These are phyloP conservation scores for Lepidium sativum DNA, from an alignment of 345 rosid genomes.

Conservation along the genomic window DNA sequence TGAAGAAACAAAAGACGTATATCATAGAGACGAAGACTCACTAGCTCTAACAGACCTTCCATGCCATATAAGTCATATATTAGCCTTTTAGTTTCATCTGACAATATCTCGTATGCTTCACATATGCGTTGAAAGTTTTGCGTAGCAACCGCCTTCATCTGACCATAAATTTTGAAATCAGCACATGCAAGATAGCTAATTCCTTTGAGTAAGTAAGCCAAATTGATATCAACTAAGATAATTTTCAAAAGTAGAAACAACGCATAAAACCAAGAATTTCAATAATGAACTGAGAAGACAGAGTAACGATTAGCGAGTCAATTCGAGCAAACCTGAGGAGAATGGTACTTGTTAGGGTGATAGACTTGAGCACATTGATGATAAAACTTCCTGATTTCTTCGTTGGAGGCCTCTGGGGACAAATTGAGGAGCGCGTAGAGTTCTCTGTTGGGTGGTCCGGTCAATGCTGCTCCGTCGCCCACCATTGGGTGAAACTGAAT, in stretches of 20 bases:
- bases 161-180: conserved; percentile 8
- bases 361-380: conserved; percentile 98
- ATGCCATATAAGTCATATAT: conserved; percentile 90
- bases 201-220: not conserved
- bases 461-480: conserved; percentile 20
- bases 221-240: not conserved
- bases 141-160: conserved; percentile 91
- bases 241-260: not conserved
- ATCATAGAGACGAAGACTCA: no score
- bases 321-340: conserved; percentile 41
- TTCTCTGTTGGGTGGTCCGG: conserved; percentile 50
- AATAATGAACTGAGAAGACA: not conserved
- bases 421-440: conserved; percentile 82
- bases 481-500: conserved; percentile 10
- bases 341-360: conserved; percentile 91
- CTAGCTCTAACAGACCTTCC: no score
- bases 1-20: no score
- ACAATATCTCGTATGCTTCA: conserved; percentile 81
- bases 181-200: not conserved
- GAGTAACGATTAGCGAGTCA: not conserved
- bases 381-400: conserved; percentile 81
- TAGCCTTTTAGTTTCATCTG: conserved; percentile 72
- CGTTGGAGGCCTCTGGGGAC: conserved; percentile 87
- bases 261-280: no score
- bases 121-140: conserved; percentile 85